Evolutionary conservation across 1,139 yeast genomes (phyloP).

Genomic region (Suhomyces ambrosiae): DNA sequence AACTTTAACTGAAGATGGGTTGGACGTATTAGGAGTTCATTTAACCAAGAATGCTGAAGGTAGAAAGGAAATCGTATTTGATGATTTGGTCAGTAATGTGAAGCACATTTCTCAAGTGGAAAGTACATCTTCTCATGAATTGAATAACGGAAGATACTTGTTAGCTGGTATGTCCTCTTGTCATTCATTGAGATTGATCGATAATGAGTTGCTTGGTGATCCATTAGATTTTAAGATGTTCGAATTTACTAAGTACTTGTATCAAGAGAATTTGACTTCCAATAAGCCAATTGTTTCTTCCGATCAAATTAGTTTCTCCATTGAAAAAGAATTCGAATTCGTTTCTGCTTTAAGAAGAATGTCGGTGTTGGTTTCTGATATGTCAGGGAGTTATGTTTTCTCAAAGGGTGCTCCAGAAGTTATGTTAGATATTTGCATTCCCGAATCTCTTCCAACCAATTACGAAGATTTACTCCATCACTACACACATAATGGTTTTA

Average conservation of each 20-base stretch:
- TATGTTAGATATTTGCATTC: constrained; percentile 75
- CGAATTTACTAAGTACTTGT: constrained; percentile 77
- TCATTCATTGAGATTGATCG: constrained; percentile 81
- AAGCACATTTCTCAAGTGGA: constrained; percentile 16
- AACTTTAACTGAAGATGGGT: constrained; percentile 93
- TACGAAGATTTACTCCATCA: constrained; percentile 73
- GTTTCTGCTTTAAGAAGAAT: constrained; percentile 83
- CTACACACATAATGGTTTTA: constrained; percentile 89
- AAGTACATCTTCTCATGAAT: constrained; percentile 20
- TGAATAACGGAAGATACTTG: constrained; percentile 37
- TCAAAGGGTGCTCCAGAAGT: constrained; percentile 98
- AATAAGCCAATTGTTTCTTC: constrained; percentile 24
- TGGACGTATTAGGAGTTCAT: constrained; percentile 89
- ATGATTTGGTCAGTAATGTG: constrained; percentile 36
- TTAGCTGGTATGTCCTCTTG: constrained; percentile 74
- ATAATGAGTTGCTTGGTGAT: constrained; percentile 83
- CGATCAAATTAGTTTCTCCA: constrained; percentile 46
- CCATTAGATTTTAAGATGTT: constrained; percentile 94
- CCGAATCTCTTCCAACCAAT: constrained; percentile 69
- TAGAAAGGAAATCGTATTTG: constrained; percentile 54
- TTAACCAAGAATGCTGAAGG: constrained; percentile 55
- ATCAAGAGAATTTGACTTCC: constrained; percentile 61
- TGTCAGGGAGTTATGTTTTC: constrained; percentile 48
- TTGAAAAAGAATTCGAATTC: constrained; percentile 79
- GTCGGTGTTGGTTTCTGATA: constrained; percentile 62